Conservation (phyloP, 306 rosid genomes). For the Pachyrhizus erosus region DNA sequence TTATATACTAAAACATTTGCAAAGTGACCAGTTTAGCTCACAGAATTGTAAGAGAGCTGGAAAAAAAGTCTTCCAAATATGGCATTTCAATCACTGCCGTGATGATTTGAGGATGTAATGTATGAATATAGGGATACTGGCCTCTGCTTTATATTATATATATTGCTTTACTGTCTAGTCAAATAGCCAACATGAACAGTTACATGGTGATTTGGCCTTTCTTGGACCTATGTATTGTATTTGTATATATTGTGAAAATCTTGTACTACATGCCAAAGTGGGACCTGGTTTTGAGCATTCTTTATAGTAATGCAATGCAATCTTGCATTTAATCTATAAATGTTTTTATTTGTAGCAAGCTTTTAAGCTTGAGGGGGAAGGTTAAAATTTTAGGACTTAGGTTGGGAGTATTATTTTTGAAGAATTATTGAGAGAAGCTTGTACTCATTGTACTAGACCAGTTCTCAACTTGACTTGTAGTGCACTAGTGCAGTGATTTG, state of each 20-base stretch:
- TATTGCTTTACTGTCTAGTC: background rate
- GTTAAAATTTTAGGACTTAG: background rate
- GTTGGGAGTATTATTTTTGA: background rate
- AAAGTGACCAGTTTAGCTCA: background rate
- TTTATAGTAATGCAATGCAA: background rate
- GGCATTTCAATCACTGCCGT: background rate
- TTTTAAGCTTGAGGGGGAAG: background rate
- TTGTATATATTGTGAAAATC: background rate
- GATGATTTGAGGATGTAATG: background rate
- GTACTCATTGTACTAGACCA: background rate
- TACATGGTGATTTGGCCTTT: background rate
- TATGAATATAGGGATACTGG: conserved; percentile 7
- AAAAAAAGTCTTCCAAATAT: background rate
- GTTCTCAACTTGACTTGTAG: background rate
- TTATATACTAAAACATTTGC: background rate
- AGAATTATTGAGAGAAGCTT: background rate
- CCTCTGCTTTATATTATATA: background rate
- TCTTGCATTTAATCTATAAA: background rate
- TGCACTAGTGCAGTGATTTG: too few relatives aligned
- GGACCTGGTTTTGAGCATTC: background rate
- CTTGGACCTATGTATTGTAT: background rate
- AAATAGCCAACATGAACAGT: background rate
- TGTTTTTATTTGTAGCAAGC: conserved; percentile 10
- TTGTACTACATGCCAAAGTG: background rate
- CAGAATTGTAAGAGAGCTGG: background rate